Percentiles rank a stretch among this genome's conserved stretches.
Conservation (phyloP, 2,329 filamentous ascomycete genomes). For the Diaporthe vaccinii region DNA sequence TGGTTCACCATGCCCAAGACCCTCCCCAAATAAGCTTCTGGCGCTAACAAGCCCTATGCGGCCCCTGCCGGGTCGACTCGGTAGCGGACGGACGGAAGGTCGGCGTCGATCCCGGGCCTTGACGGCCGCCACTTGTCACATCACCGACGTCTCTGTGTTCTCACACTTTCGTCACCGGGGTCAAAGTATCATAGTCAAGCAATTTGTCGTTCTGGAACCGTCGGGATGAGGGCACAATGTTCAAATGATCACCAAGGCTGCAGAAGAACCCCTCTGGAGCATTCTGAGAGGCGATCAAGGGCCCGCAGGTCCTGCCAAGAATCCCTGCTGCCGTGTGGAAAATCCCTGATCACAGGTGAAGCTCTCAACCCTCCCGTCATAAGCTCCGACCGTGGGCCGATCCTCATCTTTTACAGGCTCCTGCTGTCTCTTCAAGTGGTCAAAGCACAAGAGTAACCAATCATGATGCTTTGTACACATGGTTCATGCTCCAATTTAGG, state of each 20-base stretch:
- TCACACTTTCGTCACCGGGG: constrained; percentile 29
- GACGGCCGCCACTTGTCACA: neutral
- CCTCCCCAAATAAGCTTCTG: constrained; percentile 31
- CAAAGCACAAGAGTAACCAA: neutral
- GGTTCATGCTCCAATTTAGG: neutral
- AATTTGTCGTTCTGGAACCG: neutral
- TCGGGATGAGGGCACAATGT: neutral
- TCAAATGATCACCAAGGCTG: constrained; percentile 6
- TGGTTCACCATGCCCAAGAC: constrained; percentile 16
- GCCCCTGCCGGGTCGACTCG: constrained; percentile 17
- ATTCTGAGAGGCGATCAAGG: neutral
- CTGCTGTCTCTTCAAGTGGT: constrained; percentile 11
- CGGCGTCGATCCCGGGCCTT: constrained; percentile 16
- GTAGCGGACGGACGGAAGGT: constrained; percentile 25
- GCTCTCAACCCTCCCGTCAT: constrained; percentile 19
- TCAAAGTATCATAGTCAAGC: neutral
- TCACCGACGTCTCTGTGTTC: constrained; percentile 1
- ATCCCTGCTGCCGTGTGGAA: constrained; percentile 14
- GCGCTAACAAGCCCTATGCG: constrained; percentile 23
- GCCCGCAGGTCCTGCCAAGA: constrained; percentile 3
- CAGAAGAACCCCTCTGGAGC: neutral
- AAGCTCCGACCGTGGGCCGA: constrained; percentile 14
- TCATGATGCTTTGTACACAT: neutral
- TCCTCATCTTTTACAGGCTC: constrained; percentile 1
- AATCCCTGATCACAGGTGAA: constrained; percentile 24